Evolutionary conservation across 257 asterid species (phyloP), one percentile per base, ranked within the genome.

Genomic region (Gentiana dahurica): DNA sequence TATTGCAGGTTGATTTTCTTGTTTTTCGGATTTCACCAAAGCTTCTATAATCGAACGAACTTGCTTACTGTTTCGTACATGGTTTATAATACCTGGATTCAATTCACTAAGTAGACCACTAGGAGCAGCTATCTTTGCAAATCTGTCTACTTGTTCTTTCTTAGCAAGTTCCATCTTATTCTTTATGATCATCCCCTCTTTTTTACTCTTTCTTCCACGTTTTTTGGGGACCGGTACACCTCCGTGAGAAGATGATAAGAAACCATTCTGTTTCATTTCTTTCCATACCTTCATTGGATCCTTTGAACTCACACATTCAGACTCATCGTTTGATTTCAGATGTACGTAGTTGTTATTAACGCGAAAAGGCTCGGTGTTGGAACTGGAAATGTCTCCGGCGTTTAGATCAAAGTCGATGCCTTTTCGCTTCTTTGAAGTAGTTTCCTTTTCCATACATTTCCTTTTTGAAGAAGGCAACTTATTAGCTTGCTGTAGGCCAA

Each of bases 1-100:
- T 51, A 62, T 86, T 49, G 78, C 60, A 58, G 12, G 59, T 41
- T 36, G 57, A 55, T 71, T 75, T 70, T 82, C 91, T 24, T 5
- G 61, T 61, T 63, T 72, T 70, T 82, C 87, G 6, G 95, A 92
- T 57, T 52, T 86, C 63, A 92, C 87, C 3, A 92, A 55, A 15
- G 94, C 85, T 74, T 86, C 95, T 51, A 92, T 89, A 57, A 92
- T 92, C 12, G 97, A 80, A 62, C 79, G 91, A 63, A 92, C 99
- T 71, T 89, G 99, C 64, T 74, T 92, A 49, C 89, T 80, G 70
- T 92, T 92, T 61, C 99, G 75, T 38, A 92, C 99, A 59, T 88
- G 99, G 77, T 85, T 92, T 55, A 92, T 88, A 59, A 92, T 92
- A 48, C 97, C 97, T 1, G 94, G 99, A 75, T 92, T 92, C 48